Evolutionary conservation across 2,329 filamentous ascomycete genomes (phyloP).

Genomic region (Cladophialophora chaetospira): DNA sequence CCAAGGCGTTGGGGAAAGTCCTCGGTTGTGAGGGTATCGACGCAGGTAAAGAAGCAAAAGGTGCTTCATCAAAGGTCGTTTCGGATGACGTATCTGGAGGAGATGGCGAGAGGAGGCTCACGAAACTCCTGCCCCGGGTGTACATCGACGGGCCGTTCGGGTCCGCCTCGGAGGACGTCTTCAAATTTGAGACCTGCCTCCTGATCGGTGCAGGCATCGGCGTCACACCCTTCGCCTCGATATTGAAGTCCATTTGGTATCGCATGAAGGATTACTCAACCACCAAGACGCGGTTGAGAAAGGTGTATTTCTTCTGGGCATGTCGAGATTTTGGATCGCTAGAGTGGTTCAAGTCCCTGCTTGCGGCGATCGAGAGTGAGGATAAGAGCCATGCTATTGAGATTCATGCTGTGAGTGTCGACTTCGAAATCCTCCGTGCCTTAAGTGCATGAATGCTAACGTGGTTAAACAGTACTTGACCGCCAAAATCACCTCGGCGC

Average conservation of each 20-base stretch:
- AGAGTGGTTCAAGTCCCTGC: slow-evolving; percentile 84
- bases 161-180: slow-evolving; percentile 83
- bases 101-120: slow-evolving; percentile 39
- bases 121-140: slow-evolving; percentile 69
- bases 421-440: background rate
- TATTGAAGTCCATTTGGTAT: slow-evolving; percentile 85
- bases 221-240: slow-evolving; percentile 55
- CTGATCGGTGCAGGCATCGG: slow-evolving; percentile 55
- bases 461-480: slow-evolving; percentile 66
- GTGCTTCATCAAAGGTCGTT: slow-evolving; percentile 38
- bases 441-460: background rate
- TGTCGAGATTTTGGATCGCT: slow-evolving; percentile 86
- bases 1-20: slow-evolving; percentile 66
- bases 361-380: slow-evolving; percentile 82
- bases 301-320: slow-evolving; percentile 93
- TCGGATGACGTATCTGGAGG: slow-evolving; percentile 41
- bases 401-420: slow-evolving; percentile 67
- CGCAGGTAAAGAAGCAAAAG: background rate
- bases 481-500: slow-evolving; percentile 81
- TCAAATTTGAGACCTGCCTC: slow-evolving; percentile 58
- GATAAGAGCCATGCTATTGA: slow-evolving; percentile 82
- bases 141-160: slow-evolving; percentile 86
- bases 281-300: slow-evolving; percentile 70
- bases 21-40: slow-evolving; percentile 66
- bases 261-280: slow-evolving; percentile 73